Evolutionary conservation across 208 protist genomes (phyloP).

Genomic region (Leishmania braziliensis): DNA sequence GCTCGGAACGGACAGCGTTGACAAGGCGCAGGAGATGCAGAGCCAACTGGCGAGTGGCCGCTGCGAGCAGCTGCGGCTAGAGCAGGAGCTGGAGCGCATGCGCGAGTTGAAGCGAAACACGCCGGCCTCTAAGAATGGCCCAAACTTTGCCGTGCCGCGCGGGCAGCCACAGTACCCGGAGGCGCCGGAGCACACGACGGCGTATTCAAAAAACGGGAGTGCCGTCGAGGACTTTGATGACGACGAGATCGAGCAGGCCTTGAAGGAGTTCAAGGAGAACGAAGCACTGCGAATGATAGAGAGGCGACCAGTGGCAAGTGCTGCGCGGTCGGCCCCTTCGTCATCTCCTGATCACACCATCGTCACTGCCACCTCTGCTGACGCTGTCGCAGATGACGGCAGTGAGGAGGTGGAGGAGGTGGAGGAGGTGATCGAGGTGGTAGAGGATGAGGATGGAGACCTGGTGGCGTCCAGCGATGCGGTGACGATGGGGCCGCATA

Average conservation of each 20-base stretch:
- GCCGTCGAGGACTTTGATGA: conserved; percentile 48
- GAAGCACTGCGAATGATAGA: conserved; percentile 23
- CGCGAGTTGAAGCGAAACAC: conserved; percentile 38
- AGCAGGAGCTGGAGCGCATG: conserved; percentile 67
- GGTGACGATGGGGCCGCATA: conserved; percentile 4
- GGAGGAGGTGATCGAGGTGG: conserved; percentile 42
- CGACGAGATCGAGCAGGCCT: conserved; percentile 45
- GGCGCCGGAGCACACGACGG: conserved; percentile 42
- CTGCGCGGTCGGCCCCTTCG: background rate
- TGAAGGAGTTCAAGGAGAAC: conserved; percentile 40
- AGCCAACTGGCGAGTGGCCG: conserved; percentile 51
- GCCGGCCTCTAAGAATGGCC: conserved; percentile 4
- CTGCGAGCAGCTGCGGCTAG: conserved; percentile 53
- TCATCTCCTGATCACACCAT: conserved; percentile 5
- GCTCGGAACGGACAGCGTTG: conserved; percentile 67
- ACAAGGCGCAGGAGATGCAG: conserved; percentile 68
- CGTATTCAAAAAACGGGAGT: conserved; percentile 49
- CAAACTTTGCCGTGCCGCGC: conserved; percentile 26
- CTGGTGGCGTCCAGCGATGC: conserved; percentile 22
- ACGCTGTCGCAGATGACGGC: conserved; percentile 13
- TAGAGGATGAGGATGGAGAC: conserved; percentile 33
- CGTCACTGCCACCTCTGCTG: background rate
- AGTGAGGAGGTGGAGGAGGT: conserved; percentile 33
- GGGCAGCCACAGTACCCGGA: conserved; percentile 41
- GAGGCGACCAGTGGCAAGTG: background rate